Evolutionary conservation across 2,329 filamentous ascomycete species (phyloP), one percentile per base, ranked within the genome.

Genomic region (Paradendryphiella salina): DNA sequence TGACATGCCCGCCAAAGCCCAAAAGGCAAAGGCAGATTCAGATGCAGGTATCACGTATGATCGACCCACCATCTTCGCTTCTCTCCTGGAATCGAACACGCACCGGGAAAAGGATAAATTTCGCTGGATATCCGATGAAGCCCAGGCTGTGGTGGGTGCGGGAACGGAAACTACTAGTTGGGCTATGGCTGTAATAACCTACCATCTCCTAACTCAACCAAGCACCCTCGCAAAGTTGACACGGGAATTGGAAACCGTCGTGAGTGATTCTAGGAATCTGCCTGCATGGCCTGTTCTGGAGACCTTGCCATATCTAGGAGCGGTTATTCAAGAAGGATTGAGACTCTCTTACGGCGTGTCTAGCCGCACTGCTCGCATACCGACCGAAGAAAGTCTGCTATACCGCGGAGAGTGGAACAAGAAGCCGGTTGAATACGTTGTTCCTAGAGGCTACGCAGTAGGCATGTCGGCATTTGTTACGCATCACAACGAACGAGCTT

Each of bases 121-220:
- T 11, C 57, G 61, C n/a, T 63, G 70, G 11, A 46, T 73, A 5
- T 54, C 61, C 1, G 68, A 71, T 31, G 70, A 73, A 52, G 68
- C 60, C 8, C 54, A 63, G 20, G 67, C 59, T 6, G 57, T 72
- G 1, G 49, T 72, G 9, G 70, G 67, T 26, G 70, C 70, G 2
- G 70, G 69, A 7, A 72, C 70, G 15, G 67, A 71, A 18, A 73
- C 70, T 2, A 72, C 67, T 5, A 64, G 67, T 9, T 65, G 65
- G 60, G 59, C 61, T 17, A 38, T 67, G 41, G 40, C 59, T 17
- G 60, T 62, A 2, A 62, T 65, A 11, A 66, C 64, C 7, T 73
- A 66, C 40, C 67, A 71, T 41, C 44, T 65, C 1, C 35, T 65
- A 20, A 71, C 52, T 40, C 66, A 59, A 21, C 65, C 59, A 3